phyloP scores from a whole-genome alignment of 2,329 filamentous ascomycete genomes.

The Purpureocillium lavendulum region DNA sequence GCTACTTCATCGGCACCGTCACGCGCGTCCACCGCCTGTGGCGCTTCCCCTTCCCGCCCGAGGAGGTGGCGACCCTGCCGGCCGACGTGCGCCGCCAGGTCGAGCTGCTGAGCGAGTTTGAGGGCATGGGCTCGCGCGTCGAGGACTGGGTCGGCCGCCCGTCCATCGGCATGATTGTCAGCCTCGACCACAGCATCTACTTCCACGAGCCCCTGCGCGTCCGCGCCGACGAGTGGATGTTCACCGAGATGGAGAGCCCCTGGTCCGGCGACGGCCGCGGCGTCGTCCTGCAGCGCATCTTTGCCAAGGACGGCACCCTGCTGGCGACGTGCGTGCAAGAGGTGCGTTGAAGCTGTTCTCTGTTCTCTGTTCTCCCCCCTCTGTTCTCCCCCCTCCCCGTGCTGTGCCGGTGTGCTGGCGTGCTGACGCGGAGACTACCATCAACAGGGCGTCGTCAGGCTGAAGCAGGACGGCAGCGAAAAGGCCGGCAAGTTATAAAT shows the following conservation, averaged over 20 bases:
- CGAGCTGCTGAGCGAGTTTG: constrained; percentile 29
- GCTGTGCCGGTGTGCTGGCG: not conserved
- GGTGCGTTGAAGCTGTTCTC: constrained; percentile 31
- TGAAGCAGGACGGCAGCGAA: constrained; percentile 32
- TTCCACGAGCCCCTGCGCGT: constrained; percentile 54
- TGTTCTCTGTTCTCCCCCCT: not conserved
- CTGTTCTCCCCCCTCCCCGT: too few relatives aligned
- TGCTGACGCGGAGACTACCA: not conserved
- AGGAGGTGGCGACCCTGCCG: constrained; percentile 44
- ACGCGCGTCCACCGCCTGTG: constrained; percentile 73
- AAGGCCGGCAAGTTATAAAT: constrained; percentile 24
- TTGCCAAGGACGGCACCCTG: constrained; percentile 59
- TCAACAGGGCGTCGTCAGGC: constrained; percentile 39
- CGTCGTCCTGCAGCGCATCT: constrained; percentile 68
- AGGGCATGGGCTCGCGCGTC: constrained; percentile 28
- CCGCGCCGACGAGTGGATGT: constrained; percentile 66
- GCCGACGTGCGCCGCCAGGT: constrained; percentile 29
- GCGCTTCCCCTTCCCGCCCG: constrained; percentile 53
- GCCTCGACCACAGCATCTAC: constrained; percentile 66
- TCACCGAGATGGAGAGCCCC: constrained; percentile 70
- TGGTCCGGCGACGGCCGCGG: constrained; percentile 74
- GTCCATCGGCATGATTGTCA: constrained; percentile 76
- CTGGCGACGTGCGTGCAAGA: constrained; percentile 77
- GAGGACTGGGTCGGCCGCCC: constrained; percentile 44
- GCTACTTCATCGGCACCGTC: constrained; percentile 87